A percentile compares a stretch with the other conserved stretches of the same genome.
Evolutionary conservation across 352 stramenopile species (phyloP).

Genomic region (Phytopythium ostracodes): DNA sequence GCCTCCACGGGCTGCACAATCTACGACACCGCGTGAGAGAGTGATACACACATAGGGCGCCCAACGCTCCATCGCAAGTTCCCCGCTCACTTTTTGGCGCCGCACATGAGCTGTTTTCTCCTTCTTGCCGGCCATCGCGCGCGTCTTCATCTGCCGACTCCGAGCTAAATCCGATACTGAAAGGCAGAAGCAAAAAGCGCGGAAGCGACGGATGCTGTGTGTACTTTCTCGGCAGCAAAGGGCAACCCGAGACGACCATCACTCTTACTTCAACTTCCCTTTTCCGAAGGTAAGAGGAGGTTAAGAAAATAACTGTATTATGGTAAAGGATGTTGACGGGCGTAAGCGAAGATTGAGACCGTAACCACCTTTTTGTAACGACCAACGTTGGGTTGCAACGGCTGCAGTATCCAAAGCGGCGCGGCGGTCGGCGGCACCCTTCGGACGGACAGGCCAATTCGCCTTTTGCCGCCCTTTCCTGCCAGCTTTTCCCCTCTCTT

Average conservation of each 20-base stretch:
- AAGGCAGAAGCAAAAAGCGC: constrained; percentile 18
- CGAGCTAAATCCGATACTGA: constrained; percentile 11
- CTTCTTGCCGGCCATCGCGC: constrained; percentile 1
- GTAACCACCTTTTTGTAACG: constrained; percentile 4
- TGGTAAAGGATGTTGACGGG: neutral
- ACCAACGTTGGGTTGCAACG: neutral
- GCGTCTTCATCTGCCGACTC: constrained; percentile 14
- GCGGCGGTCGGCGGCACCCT: neutral
- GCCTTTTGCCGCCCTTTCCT: constrained; percentile 1
- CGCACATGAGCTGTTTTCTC: neutral
- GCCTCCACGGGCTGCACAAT: neutral
- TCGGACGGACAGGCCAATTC: neutral
- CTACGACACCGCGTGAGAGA: neutral
- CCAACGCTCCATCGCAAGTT: neutral
- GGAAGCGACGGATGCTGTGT: neutral
- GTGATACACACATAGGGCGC: neutral
- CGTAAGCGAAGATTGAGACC: neutral
- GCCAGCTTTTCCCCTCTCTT: neutral
- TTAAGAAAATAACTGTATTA: neutral
- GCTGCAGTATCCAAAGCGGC: constrained; percentile 6
- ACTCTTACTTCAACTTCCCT: constrained; percentile 38
- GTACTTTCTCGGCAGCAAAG: constrained; percentile 1
- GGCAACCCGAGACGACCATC: constrained; percentile 19
- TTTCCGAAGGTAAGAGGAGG: constrained; percentile 3
- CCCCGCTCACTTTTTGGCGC: constrained; percentile 1